These are phyloP conservation scores for Coemansia sp. DNA, from an alignment of 192 early-diverging fungal species.

Conservation along the genomic window DNA sequence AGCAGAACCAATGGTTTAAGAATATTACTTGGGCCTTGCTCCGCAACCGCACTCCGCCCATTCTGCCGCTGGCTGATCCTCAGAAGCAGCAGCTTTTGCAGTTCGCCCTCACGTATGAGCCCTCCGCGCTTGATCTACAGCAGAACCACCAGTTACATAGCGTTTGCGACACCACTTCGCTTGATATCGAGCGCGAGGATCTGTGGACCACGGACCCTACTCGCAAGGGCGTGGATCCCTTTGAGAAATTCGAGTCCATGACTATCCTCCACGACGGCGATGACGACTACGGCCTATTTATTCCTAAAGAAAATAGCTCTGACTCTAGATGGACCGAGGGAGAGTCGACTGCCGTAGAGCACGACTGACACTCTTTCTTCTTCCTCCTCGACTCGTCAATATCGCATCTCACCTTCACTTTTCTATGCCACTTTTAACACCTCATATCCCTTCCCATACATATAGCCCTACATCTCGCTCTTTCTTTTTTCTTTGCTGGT, in stretches of 20 bases:
- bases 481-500: background rate
- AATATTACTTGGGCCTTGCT: conserved; percentile 90
- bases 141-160: conserved; percentile 27
- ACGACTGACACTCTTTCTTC: conserved; percentile 24
- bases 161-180: conserved; percentile 35
- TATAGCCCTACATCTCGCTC: background rate
- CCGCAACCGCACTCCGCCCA: conserved; percentile 80
- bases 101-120: conserved; percentile 52
- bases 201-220: conserved; percentile 44
- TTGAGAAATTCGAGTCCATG: conserved; percentile 57
- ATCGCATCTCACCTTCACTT: background rate
- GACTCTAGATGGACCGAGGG: conserved; percentile 53
- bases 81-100: conserved; percentile 56
- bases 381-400: background rate
- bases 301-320: conserved; percentile 52
- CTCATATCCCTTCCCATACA: background rate
- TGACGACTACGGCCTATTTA: conserved; percentile 51
- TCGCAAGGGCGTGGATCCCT: conserved; percentile 49
- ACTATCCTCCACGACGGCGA: conserved; percentile 57
- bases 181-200: conserved; percentile 55
- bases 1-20: conserved; percentile 89
- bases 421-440: background rate
- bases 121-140: conserved; percentile 26
- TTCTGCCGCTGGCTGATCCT: conserved; percentile 65
- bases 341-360: conserved; percentile 48